Conservation (phyloP, 768 basidiomycete species). For the Kwoniella dendrophila region DNA sequence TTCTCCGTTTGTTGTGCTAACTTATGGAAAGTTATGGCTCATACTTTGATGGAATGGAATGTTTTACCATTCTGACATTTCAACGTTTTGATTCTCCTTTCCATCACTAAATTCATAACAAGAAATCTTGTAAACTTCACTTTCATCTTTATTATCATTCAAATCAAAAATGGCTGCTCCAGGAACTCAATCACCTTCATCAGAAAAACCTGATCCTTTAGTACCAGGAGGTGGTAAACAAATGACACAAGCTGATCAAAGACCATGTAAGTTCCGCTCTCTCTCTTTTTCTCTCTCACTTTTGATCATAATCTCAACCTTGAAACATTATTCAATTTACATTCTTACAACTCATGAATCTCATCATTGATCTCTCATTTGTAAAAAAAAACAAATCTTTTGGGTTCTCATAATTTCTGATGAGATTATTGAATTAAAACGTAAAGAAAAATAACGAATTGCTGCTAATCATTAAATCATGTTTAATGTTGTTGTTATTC, state of each 20-base stretch:
- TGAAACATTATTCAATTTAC: not conserved
- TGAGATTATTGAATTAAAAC: not conserved
- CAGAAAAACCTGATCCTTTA: slow-evolving; percentile 22
- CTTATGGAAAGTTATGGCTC: too few species aligned
- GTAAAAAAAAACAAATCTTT: not conserved
- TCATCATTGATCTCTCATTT: not conserved
- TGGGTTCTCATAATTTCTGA: not conserved
- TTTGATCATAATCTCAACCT: not conserved
- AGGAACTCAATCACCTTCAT: slow-evolving; percentile 25
- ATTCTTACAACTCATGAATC: not conserved
- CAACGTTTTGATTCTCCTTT: too few species aligned
- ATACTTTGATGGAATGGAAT: too few species aligned
- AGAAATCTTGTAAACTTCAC: too few species aligned
- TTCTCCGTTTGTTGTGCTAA: too few species aligned
- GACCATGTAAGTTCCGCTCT: slow-evolving; percentile 24
- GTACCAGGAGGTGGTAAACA: slow-evolving; percentile 19
- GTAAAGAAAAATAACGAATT: not conserved
- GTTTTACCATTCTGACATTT: too few species aligned
- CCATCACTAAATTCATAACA: too few species aligned
- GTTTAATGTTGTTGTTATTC: too few species aligned
- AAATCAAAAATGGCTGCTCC: slow-evolving; percentile 26
- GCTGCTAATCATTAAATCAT: not conserved
- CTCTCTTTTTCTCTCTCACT: not conserved
- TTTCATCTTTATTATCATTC: too few species aligned
- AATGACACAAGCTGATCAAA: slow-evolving; percentile 30